Evolutionary conservation across 345 rosid genomes (phyloP), one percentile per base, ranked within the genome.

Genomic region (Eucalyptus pauciflora): DNA sequence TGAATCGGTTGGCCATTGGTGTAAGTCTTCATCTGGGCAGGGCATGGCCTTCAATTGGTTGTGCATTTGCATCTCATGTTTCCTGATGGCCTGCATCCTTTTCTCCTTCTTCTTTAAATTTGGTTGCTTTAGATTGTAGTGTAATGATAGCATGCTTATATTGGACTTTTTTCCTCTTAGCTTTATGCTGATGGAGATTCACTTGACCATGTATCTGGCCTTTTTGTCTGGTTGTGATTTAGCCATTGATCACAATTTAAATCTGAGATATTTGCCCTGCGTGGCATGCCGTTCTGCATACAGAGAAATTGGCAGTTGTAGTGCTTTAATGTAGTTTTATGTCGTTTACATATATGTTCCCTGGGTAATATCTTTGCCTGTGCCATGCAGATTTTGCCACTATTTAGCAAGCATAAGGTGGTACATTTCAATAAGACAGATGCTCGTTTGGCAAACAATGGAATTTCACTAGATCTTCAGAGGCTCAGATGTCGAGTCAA

Each of bases 361-460:
- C 45, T 31, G 48, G 49, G 37, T 43, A 86, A 88, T 89, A 16
- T 88, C 58, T 52, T 81, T 83, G 43, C n/a, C 27, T n/a, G 56
- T 92, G 69, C 88, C 83, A 18, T 94, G 93, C 97, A 98, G 99
- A 90, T 97, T 90, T 92, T 98, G 88, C 99, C 98, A 29, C 95
- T 96, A 69, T 94, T 95, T 90, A 93, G 91, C 90, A 95, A 96
- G 92, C 89, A 90, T 87, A 95, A 94, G 90, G 98, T 97, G 90
- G 89, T 98, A 88, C 99, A 96, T 90, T 98, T 98, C 93, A 96
- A 96, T 93, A 95, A 91, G 90, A 97, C 99, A 3, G 99, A 98
- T 87, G 71, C 99, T 46, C 97, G 99, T 41, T 90, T 98, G 91
- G 98, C 99, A 88, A 98, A 98, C 92, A 98, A 97, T 88, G 97